Conservation (phyloP, 148 eudicot species). For the Nepenthes gracilis region DNA sequence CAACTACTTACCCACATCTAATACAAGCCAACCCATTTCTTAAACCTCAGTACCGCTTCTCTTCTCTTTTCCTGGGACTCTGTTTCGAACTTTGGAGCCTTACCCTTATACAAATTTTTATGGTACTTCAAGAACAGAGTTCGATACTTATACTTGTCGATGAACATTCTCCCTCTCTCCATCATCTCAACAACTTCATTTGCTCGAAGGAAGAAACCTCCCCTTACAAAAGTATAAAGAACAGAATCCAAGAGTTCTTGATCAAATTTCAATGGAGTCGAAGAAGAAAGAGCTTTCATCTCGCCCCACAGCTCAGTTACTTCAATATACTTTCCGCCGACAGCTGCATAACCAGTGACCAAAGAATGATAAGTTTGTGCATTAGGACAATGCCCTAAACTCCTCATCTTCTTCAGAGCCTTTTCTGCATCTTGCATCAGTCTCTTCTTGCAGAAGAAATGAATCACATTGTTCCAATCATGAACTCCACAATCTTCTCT, state of each 20-base stretch:
- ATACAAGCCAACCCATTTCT: slow-evolving; percentile 73
- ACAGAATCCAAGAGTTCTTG: slow-evolving; percentile 85
- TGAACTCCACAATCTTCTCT: slow-evolving; percentile 69
- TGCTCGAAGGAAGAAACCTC: slow-evolving; percentile 80
- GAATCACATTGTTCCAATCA: slow-evolving; percentile 87
- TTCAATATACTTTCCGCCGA: slow-evolving; percentile 84
- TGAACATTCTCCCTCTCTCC: slow-evolving; percentile 77
- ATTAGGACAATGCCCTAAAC: slow-evolving; percentile 77
- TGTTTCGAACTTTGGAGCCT: slow-evolving; percentile 60
- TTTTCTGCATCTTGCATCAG: slow-evolving; percentile 95
- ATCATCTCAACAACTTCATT: slow-evolving; percentile 86
- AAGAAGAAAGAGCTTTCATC: slow-evolving; percentile 64
- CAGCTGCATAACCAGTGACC: slow-evolving; percentile 91
- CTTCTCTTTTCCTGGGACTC: slow-evolving; percentile 61
- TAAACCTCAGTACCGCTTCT: slow-evolving; percentile 72
- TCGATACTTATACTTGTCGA: slow-evolving; percentile 84
- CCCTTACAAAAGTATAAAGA: slow-evolving; percentile 88
- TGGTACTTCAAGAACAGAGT: slow-evolving; percentile 76
- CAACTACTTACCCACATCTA: slow-evolving; percentile 13
- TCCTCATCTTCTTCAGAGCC: slow-evolving; percentile 88
- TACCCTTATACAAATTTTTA: slow-evolving; percentile 71
- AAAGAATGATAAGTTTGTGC: slow-evolving; percentile 90
- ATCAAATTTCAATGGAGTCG: slow-evolving; percentile 70
- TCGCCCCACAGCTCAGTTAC: slow-evolving; percentile 94
- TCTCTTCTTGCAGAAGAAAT: slow-evolving; percentile 84